phyloP scores from a whole-genome alignment of 768 basidiomycete genomes.

The Suillus weaverae region DNA sequence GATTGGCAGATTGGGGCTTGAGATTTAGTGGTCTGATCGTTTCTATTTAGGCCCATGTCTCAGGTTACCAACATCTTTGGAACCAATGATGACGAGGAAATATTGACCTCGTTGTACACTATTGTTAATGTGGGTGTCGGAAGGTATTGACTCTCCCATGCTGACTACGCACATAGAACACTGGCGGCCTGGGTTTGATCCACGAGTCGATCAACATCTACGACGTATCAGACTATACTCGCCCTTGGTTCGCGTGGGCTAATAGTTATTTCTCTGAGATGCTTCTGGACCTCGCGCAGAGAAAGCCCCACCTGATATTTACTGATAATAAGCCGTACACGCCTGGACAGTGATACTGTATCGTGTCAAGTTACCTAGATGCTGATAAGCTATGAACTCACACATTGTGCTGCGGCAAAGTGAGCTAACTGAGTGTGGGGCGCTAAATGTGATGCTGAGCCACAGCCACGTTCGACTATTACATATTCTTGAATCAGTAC shows the following conservation, averaged over 20 bases:
- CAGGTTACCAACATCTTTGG: constrained; percentile 74
- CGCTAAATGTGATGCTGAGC: background rate
- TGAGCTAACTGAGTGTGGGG: background rate
- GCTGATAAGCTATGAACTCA: background rate
- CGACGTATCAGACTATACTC: constrained; percentile 54
- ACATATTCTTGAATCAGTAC: constrained; percentile 1
- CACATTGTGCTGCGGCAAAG: background rate
- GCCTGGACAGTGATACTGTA: constrained; percentile 41
- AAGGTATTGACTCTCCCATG: background rate
- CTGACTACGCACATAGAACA: constrained; percentile 49
- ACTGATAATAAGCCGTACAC: constrained; percentile 53
- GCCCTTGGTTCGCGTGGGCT: constrained; percentile 83
- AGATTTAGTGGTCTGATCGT: background rate
- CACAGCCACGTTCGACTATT: background rate
- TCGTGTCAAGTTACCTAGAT: background rate
- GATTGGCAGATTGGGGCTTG: background rate
- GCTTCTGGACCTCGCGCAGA: constrained; percentile 71
- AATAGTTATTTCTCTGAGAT: constrained; percentile 85
- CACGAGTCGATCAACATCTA: constrained; percentile 75
- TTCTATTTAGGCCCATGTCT: constrained; percentile 67
- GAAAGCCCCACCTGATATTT: constrained; percentile 71
- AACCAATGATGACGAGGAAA: constrained; percentile 70
- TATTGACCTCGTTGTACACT: constrained; percentile 57
- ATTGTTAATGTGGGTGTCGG: constrained; percentile 61
- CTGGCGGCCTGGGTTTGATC: constrained; percentile 71